These are phyloP conservation scores for Amylostereum areolatum DNA, from an alignment of 1,284 basidiomycete species.

Conservation along the genomic window DNA sequence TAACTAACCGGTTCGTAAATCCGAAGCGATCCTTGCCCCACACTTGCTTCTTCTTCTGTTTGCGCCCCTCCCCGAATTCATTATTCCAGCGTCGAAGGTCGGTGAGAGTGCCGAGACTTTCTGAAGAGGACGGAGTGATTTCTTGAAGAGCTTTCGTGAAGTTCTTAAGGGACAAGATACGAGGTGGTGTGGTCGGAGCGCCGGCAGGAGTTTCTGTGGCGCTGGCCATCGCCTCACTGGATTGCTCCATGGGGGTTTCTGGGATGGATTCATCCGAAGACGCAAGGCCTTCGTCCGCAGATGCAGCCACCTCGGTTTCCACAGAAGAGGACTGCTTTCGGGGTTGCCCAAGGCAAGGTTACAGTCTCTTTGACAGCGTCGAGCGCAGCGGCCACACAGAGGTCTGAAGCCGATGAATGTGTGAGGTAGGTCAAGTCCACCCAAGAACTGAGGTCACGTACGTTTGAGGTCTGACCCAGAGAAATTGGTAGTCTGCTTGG, in stretches of 20 bases:
- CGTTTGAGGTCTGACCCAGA: conserved; percentile 94
- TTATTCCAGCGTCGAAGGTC: conserved; percentile 90
- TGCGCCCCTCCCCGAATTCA: conserved; percentile 81
- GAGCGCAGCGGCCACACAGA: conserved; percentile 85
- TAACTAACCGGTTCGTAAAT: conserved; percentile 43
- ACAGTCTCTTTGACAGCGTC: conserved; percentile 84
- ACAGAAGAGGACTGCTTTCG: not conserved
- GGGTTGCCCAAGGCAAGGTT: conserved; percentile 59
- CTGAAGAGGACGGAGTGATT: conserved; percentile 82
- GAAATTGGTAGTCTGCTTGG: conserved; percentile 76
- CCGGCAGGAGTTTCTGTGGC: not conserved
- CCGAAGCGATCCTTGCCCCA: conserved; percentile 76
- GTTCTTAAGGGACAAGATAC: conserved; percentile 38
- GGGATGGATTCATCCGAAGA: no score
- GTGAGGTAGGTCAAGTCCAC: conserved; percentile 1
- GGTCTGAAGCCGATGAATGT: conserved; percentile 42
- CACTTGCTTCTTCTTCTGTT: conserved; percentile 53
- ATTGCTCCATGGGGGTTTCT: no score
- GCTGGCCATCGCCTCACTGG: not conserved
- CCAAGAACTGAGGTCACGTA: conserved; percentile 34
- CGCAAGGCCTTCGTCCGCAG: not conserved
- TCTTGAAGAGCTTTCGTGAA: conserved; percentile 80
- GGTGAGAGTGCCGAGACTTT: conserved; percentile 70
- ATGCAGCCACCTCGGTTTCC: not conserved
- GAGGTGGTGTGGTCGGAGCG: conserved; percentile 2